Evolutionary conservation across 306 rosid species (phyloP).

Genomic region (Pueraria montana): DNA sequence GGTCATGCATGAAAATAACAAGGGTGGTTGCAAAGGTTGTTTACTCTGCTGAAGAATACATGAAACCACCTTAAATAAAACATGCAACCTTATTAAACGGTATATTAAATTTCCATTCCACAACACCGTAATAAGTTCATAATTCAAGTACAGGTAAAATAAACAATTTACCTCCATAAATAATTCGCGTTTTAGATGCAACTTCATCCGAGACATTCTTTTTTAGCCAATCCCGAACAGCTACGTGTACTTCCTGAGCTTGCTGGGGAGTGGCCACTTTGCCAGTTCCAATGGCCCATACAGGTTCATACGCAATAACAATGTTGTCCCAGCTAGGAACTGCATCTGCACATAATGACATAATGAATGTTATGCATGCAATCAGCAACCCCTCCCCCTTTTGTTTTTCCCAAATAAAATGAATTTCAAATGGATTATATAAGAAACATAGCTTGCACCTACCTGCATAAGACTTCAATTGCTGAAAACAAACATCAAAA

Average conservation of each 20-base stretch:
- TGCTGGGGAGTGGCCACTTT: conserved; percentile 96
- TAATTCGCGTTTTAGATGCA: conserved; percentile 92
- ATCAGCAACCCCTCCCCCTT: background rate
- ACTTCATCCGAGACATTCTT: conserved; percentile 84
- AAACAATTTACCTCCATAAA: conserved; percentile 85
- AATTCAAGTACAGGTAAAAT: conserved; percentile 37
- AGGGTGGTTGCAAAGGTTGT: background rate
- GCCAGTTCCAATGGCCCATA: conserved; percentile 99
- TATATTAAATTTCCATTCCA: conserved; percentile 5
- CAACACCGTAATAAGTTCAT: conserved; percentile 1
- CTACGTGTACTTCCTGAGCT: conserved; percentile 98
- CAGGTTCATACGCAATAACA: conserved; percentile 98
- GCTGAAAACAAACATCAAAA: conserved; percentile 83
- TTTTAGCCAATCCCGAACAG: conserved; percentile 94
- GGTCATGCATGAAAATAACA: background rate
- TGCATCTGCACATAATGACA: conserved; percentile 68
- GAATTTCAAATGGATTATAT: background rate
- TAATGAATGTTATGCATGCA: conserved; percentile 24
- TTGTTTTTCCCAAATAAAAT: conserved; percentile 23
- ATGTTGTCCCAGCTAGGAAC: conserved; percentile 94
- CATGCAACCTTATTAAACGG: background rate
- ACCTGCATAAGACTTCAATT: conserved; percentile 94
- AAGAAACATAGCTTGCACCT: conserved; percentile 57
- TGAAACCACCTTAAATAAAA: background rate
- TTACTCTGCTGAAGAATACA: background rate